phyloP scores from a whole-genome alignment of 441 rosid species.

The Brassica balearica region DNA sequence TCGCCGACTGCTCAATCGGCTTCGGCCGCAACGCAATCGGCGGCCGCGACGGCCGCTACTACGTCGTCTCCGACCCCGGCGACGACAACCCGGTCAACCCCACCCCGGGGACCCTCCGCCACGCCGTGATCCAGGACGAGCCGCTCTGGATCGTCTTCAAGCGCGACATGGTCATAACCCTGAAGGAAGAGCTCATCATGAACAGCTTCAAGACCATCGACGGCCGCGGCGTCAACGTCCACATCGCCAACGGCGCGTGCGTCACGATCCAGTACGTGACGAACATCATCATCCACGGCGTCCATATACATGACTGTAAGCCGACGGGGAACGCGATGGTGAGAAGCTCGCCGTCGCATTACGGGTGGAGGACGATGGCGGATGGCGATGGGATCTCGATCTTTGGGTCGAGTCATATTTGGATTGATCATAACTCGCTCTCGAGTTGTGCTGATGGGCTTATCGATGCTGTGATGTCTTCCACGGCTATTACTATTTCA shows the following conservation, averaged over 20 bases:
- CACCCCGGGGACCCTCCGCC: constrained; percentile 57
- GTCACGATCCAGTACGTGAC: constrained; percentile 56
- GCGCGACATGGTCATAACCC: constrained; percentile 58
- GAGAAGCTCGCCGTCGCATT: constrained; percentile 57
- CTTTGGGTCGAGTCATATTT: constrained; percentile 52
- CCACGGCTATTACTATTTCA: constrained; percentile 59
- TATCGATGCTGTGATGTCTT: constrained; percentile 56
- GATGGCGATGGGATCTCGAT: constrained; percentile 60
- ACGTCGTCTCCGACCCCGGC: constrained; percentile 52
- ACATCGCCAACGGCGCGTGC: constrained; percentile 61
- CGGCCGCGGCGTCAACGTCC: constrained; percentile 58
- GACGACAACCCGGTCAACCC: constrained; percentile 60
- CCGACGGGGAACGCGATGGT: constrained; percentile 61
- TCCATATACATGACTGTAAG: constrained; percentile 56
- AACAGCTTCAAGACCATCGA: constrained; percentile 66
- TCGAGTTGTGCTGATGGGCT: constrained; percentile 62
- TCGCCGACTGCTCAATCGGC: constrained; percentile 57
- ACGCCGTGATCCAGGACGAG: constrained; percentile 58
- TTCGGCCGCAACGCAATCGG: constrained; percentile 62
- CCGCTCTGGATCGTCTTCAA: constrained; percentile 65
- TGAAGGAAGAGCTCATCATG: constrained; percentile 60
- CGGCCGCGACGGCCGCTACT: constrained; percentile 57
- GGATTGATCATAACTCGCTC: constrained; percentile 61
- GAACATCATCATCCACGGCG: constrained; percentile 55
- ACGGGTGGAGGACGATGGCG: constrained; percentile 60